phyloP scores from a whole-genome alignment of 495 filamentous ascomycete genomes.

The Daldinia caldariorum region DNA sequence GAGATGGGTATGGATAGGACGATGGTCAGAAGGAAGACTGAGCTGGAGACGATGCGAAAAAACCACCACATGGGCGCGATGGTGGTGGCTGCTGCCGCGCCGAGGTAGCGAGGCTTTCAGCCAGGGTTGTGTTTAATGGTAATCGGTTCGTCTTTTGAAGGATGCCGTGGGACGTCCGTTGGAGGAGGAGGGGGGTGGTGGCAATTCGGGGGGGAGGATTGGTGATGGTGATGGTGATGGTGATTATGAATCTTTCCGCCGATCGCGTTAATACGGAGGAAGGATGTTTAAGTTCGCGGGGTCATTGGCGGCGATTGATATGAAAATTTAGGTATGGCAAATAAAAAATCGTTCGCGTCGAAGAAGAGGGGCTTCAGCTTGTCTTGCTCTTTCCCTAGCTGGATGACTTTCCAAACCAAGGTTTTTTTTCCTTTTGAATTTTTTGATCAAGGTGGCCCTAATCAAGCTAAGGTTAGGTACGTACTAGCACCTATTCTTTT shows the following conservation, averaged over 20 bases:
- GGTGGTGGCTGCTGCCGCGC: constrained; percentile 50
- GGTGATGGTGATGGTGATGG: not conserved
- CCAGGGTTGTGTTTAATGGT: constrained; percentile 38
- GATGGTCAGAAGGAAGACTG: constrained; percentile 84
- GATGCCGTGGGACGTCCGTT: constrained; percentile 13
- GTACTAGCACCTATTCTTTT: not conserved
- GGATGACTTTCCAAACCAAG: constrained; percentile 12
- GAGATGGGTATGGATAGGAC: constrained; percentile 93
- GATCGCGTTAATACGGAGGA: constrained; percentile 28
- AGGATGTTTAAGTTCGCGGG: constrained; percentile 9
- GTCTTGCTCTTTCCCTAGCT: constrained; percentile 18
- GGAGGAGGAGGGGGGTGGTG: too few species aligned
- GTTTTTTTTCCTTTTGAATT: constrained; percentile 34
- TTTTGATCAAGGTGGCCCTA: constrained; percentile 39
- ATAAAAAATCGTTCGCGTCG: constrained; percentile 37
- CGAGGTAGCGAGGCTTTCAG: constrained; percentile 47
- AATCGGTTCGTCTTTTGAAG: constrained; percentile 23
- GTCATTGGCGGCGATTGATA: constrained; percentile 20
- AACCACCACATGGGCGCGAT: constrained; percentile 72
- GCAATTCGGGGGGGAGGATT: too few species aligned
- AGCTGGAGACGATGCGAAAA: constrained; percentile 74
- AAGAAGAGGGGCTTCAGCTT: constrained; percentile 31
- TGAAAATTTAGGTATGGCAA: constrained; percentile 9
- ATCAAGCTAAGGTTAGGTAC: constrained; percentile 12
- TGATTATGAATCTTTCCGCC: not conserved